phyloP scores from a whole-genome alignment of 164 flowering plant genomes.

The Vitis riparia region DNA sequence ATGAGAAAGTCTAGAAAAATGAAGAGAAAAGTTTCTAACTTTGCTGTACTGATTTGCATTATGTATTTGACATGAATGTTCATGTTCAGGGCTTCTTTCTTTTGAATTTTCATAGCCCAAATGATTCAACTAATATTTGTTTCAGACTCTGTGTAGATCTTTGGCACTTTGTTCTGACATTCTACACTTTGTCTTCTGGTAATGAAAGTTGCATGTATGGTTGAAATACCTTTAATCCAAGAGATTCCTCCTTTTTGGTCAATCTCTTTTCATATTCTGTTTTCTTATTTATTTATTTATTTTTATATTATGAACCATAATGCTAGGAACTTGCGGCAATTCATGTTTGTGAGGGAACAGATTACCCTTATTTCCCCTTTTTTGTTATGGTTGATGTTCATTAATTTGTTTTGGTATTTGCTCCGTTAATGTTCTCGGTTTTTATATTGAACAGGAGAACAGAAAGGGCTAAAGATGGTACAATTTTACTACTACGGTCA shows the following conservation, averaged over 20 bases:
- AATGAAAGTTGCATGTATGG: too few relatives aligned
- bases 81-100: background rate
- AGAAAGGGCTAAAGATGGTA: conserved; percentile 2
- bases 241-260: too few relatives aligned
- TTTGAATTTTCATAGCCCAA: background rate
- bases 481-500: background rate
- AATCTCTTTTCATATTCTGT: too few relatives aligned
- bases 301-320: too few relatives aligned
- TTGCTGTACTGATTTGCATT: too few relatives aligned
- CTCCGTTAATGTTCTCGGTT: conserved; percentile 7
- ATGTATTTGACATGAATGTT: too few relatives aligned
- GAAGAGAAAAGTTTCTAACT: too few relatives aligned
- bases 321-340: background rate
- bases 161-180: background rate
- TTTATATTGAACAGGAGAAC: conserved; percentile 18
- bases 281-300: too few relatives aligned
- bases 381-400: background rate
- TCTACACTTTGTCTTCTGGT: too few relatives aligned
- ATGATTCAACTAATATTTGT: background rate
- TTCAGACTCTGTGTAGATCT: too few relatives aligned
- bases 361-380: background rate
- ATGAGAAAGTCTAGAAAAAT: background rate
- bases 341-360: background rate
- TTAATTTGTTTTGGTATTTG: background rate
- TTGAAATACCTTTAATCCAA: too few relatives aligned